Evolutionary conservation across 371 early-diverging fungal species (phyloP).

Genomic region (Mucor lusitanicus): DNA sequence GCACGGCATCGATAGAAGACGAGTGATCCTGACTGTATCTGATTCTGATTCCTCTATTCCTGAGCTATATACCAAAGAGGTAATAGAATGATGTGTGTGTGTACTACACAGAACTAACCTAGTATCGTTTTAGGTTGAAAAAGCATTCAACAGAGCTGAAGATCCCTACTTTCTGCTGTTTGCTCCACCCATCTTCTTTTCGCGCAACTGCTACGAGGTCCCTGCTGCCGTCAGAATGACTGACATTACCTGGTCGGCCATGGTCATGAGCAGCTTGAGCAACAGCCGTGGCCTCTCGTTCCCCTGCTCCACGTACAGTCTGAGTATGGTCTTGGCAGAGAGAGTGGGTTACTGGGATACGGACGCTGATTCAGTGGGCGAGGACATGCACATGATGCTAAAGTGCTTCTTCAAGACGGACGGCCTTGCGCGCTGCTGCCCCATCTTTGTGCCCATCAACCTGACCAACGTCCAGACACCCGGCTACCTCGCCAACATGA

Average conservation of each 20-base stretch:
- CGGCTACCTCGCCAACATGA: conserved; percentile 58
- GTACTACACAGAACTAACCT: neutral
- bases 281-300: conserved; percentile 64
- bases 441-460: conserved; percentile 77
- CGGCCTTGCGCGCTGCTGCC: conserved; percentile 62
- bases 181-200: conserved; percentile 78
- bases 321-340: conserved; percentile 71
- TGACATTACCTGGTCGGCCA: conserved; percentile 79
- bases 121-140: conserved; percentile 26
- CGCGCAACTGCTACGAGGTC: conserved; percentile 72
- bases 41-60: conserved; percentile 74
- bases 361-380: conserved; percentile 79
- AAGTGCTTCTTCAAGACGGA: conserved; percentile 77
- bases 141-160: conserved; percentile 28
- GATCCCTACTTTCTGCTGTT: conserved; percentile 56
- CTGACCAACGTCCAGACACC: conserved; percentile 73
- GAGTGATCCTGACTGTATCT: conserved; percentile 64
- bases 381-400: conserved; percentile 86
- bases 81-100: conserved; percentile 7
- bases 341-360: conserved; percentile 82
- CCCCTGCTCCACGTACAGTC: conserved; percentile 78
- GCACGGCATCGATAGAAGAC: conserved; percentile 36
- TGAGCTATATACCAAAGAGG: conserved; percentile 52
- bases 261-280: conserved; percentile 77
- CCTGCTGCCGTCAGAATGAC: conserved; percentile 75